Conservation (phyloP, 805 yeast species). For the Metschnikowia bowlesiae region DNA sequence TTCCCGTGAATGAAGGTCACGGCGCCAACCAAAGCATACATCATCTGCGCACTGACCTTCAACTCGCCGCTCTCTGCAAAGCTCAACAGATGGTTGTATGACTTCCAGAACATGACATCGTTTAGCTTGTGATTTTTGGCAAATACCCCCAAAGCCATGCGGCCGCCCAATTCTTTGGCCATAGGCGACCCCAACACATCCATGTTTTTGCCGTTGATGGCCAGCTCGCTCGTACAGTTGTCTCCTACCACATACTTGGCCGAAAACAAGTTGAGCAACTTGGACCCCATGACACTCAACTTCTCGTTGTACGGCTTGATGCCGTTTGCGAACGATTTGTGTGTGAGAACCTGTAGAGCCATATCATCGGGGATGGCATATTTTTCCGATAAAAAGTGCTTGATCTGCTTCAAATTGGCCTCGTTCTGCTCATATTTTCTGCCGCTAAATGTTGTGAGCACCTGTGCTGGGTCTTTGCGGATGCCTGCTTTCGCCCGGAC, state of each 20-base stretch:
- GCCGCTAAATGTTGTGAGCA: conserved; percentile 29
- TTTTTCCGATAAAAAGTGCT: conserved; percentile 43
- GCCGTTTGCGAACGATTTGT: conserved; percentile 93
- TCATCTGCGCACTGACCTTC: conserved; percentile 49
- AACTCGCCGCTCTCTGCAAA: conserved; percentile 53
- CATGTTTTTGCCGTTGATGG: conserved; percentile 48
- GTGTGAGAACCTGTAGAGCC: conserved; percentile 79
- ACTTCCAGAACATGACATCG: conserved; percentile 62
- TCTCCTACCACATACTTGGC: conserved; percentile 40
- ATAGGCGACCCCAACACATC: conserved; percentile 56
- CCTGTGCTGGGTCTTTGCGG: conserved; percentile 63
- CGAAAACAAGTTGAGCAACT: conserved; percentile 48
- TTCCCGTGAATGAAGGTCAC: conserved; percentile 61
- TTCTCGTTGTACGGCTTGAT: conserved; percentile 85
- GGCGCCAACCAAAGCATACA: conserved; percentile 66
- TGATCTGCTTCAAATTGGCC: conserved; percentile 46
- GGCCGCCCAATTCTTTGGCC: conserved; percentile 50
- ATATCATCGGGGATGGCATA: conserved; percentile 56
- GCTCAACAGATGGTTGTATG: conserved; percentile 44
- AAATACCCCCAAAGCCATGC: conserved; percentile 47
- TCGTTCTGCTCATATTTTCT: conserved; percentile 49
- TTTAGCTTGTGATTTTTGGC: conserved; percentile 47
- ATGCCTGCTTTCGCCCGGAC: conserved; percentile 64
- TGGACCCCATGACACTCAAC: conserved; percentile 66
- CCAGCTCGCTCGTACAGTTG: conserved; percentile 25